Evolutionary conservation across 169 alveolate species (phyloP).

Genomic region (Plasmodium billcollinsi): DNA sequence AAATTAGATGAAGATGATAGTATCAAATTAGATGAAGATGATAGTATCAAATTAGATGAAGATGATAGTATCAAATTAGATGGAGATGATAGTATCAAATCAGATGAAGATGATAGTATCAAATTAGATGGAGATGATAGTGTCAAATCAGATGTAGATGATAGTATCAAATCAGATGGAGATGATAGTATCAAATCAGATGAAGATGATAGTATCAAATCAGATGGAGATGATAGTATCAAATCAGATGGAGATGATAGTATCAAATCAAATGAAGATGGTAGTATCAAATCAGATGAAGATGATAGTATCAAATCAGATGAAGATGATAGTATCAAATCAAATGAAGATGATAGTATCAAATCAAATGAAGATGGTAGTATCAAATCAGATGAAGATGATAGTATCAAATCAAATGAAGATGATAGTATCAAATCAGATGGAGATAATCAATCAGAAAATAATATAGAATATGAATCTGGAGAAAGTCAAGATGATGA

Average conservation of each 20-base stretch:
- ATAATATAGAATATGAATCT: not conserved
- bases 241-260: too few species aligned
- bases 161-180: not conserved
- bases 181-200: not conserved
- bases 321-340: not conserved
- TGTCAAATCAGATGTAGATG: not conserved
- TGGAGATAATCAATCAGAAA: not conserved
- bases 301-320: not conserved
- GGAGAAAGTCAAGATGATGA: not conserved
- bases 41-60: too few species aligned
- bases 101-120: too few species aligned
- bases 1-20: too few species aligned
- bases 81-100: too few species aligned
- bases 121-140: too few species aligned
- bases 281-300: not conserved
- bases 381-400: not conserved
- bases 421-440: not conserved
- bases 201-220: too few species aligned
- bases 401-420: not conserved
- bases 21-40: not conserved
- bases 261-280: not conserved
- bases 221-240: too few species aligned
- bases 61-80: too few species aligned
- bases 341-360: not conserved
- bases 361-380: conserved; percentile 5